Conservation (phyloP, 2,329 filamentous ascomycete species). For the Ascosphaera aggregata region DNA sequence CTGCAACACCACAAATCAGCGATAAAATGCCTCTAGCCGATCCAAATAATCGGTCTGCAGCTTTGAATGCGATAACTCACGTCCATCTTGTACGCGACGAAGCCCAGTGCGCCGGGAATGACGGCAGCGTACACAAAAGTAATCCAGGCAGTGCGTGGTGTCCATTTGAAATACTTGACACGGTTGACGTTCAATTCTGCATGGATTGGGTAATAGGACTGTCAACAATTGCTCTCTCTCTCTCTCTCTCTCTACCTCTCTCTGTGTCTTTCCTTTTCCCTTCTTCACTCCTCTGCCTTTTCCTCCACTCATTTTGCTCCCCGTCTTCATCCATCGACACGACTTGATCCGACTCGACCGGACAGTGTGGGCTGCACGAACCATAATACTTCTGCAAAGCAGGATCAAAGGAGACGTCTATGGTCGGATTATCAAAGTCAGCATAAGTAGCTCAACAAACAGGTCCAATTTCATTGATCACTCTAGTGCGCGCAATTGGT, state of each 20-base stretch:
- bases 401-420: conserved; percentile 20
- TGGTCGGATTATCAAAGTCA: conserved; percentile 21
- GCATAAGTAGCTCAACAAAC: too few species aligned
- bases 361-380: conserved; percentile 11
- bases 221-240: conserved; percentile 1
- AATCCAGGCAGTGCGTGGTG: conserved; percentile 54
- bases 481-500: conserved; percentile 23
- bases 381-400: conserved; percentile 27
- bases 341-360: background rate
- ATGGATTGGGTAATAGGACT: background rate
- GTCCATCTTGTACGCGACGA: conserved; percentile 57
- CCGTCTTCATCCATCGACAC: background rate
- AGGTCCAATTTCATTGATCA: too few species aligned
- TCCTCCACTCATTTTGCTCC: background rate
- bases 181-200: conserved; percentile 64
- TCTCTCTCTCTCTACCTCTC: too few species aligned
- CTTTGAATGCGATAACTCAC: conserved; percentile 33
- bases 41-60: background rate
- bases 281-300: background rate
- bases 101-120: conserved; percentile 47
- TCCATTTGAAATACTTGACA: conserved; percentile 93
- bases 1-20: conserved; percentile 23
- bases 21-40: background rate
- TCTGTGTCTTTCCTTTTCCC: too few species aligned
- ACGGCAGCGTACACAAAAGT: conserved; percentile 53